Percentiles rank a stretch among this genome's conserved stretches.
phyloP scores from a whole-genome alignment of 1,139 yeast species.

The Yamadazyma buinensis region DNA sequence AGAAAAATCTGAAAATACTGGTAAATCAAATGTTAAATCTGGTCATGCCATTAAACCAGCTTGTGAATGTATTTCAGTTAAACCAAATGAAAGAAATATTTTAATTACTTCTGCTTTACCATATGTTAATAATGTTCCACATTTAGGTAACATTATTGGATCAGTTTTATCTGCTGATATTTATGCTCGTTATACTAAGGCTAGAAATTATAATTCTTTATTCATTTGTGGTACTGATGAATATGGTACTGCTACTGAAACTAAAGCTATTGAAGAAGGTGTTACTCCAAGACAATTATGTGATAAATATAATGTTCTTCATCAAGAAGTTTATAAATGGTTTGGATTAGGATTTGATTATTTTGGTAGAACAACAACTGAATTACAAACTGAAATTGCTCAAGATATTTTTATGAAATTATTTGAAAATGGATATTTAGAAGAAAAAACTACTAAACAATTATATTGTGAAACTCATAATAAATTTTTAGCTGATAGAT shows the following conservation, averaged over 20 bases:
- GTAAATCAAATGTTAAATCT: slow-evolving; percentile 44
- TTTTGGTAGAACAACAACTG: slow-evolving; percentile 95
- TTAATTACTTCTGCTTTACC: slow-evolving; percentile 95
- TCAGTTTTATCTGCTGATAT: slow-evolving; percentile 94
- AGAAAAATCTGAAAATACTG: slow-evolving; percentile 52
- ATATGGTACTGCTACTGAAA: slow-evolving; percentile 99
- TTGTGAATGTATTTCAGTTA: slow-evolving; percentile 46
- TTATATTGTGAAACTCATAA: slow-evolving; percentile 87
- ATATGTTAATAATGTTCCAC: slow-evolving; percentile 97
- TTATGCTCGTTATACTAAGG: slow-evolving; percentile 84
- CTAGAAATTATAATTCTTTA: slow-evolving; percentile 82
- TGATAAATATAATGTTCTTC: slow-evolving; percentile 84
- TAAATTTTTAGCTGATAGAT: slow-evolving; percentile 92
- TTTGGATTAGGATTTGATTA: slow-evolving; percentile 91
- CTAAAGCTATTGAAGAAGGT: slow-evolving; percentile 93
- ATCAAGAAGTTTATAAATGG: slow-evolving; percentile 92
- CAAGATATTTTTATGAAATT: slow-evolving; percentile 85
- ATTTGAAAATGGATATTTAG: slow-evolving; percentile 69
- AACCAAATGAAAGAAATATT: slow-evolving; percentile 68
- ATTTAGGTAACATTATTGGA: slow-evolving; percentile 94
- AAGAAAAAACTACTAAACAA: slow-evolving; percentile 85
- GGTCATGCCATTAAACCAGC: slow-evolving; percentile 39
- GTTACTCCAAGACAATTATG: slow-evolving; percentile 85
- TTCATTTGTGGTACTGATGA: slow-evolving; percentile 97
- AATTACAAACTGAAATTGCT: slow-evolving; percentile 88